Evolutionary conservation across 139 green algal genomes (phyloP).

Genomic region (Diplosphaera chodatii): DNA sequence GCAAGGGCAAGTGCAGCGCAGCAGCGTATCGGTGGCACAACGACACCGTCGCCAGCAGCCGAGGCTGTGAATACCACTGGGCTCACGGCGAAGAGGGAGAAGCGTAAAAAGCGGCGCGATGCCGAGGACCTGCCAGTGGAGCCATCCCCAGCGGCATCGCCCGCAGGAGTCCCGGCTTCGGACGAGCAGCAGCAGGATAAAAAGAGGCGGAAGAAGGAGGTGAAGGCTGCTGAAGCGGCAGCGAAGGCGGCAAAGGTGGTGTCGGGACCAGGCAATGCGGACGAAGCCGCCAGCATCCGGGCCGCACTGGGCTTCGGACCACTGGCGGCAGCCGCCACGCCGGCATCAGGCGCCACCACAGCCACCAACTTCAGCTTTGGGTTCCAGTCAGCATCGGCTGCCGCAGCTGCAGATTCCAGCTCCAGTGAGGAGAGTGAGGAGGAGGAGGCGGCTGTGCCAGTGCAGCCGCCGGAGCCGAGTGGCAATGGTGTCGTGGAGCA

Average conservation of each 20-base stretch:
- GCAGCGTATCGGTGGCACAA: neutral
- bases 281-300: slow-evolving; percentile 55
- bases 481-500: neutral
- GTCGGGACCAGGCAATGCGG: slow-evolving; percentile 59
- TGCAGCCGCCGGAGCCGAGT: slow-evolving; percentile 5
- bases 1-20: neutral
- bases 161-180: no score
- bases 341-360: neutral
- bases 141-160: no score
- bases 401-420: neutral
- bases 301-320: slow-evolving; percentile 36
- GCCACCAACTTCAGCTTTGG: slow-evolving; percentile 1
- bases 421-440: slow-evolving; percentile 4
- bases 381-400: neutral
- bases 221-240: slow-evolving; percentile 21
- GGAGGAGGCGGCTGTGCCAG: neutral
- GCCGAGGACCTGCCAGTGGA: no score
- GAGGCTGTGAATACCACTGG: neutral
- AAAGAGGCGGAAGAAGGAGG: slow-evolving; percentile 27
- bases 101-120: slow-evolving; percentile 6
- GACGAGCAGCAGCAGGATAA: no score
- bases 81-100: slow-evolving; percentile 16
- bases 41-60: neutral
- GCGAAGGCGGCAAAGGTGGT: slow-evolving; percentile 6
- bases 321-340: neutral